Evolutionary conservation across 768 basidiomycete species (phyloP).

Genomic region (Epithele typhae): DNA sequence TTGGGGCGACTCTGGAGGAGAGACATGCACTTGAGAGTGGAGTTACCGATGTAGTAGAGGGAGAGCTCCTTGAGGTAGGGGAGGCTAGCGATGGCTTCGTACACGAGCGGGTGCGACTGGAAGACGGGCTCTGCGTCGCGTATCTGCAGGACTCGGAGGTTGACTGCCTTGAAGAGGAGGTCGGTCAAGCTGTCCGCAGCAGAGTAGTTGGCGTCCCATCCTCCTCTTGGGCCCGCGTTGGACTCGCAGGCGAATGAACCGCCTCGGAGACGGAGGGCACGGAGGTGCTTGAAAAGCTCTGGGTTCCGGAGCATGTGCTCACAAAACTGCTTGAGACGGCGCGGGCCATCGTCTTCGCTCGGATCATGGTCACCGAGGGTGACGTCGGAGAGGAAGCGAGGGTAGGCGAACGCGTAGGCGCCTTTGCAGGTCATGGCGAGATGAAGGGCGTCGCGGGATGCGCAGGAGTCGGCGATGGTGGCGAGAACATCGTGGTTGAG

Average conservation of each 20-base stretch:
- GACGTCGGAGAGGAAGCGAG: constrained; percentile 16
- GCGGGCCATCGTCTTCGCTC: constrained; percentile 7
- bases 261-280: constrained; percentile 16
- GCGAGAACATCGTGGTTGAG: constrained; percentile 19
- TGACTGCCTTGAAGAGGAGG: constrained; percentile 10
- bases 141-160: constrained; percentile 15
- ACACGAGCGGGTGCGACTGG: constrained; percentile 14
- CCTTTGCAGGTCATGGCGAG: constrained; percentile 14
- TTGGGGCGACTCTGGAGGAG: constrained; percentile 12
- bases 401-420: constrained; percentile 14
- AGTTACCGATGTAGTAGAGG: constrained; percentile 19
- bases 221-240: constrained; percentile 1
- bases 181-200: constrained; percentile 13
- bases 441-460: constrained; percentile 12
- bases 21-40: constrained; percentile 10
- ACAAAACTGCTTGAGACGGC: constrained; percentile 15
- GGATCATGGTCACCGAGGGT: constrained; percentile 16
- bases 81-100: constrained; percentile 12
- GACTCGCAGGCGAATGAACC: constrained; percentile 10
- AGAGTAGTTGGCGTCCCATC: constrained; percentile 16
- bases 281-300: constrained; percentile 8
- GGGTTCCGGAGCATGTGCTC: constrained; percentile 13
- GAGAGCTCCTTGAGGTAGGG: constrained; percentile 15
- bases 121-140: constrained; percentile 18
- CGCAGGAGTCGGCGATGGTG: constrained; percentile 14